Evolutionary conservation across 345 rosid genomes (phyloP), one percentile per base, ranked within the genome.

Genomic region (Turnera subulata): DNA sequence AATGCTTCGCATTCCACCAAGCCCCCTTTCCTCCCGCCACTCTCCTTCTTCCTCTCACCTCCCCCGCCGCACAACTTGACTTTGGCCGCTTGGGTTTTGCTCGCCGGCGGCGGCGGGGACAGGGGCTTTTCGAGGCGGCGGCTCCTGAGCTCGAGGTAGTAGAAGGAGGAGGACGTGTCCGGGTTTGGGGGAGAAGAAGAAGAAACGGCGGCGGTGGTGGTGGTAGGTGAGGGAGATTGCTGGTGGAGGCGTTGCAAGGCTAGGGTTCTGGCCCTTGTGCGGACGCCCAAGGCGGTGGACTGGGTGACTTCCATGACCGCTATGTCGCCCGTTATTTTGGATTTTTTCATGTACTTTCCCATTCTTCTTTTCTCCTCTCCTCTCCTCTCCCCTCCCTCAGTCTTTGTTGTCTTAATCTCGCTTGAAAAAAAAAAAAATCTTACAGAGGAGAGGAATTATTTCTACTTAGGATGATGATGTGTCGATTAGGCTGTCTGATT

Each of bases 291-390:
- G 58, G 73, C 19, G 53, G 73, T 59, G 39, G 67, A 56, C 42
- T 69, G 65, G 46, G 81, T 63, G 21, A 65, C 48, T 3, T 80
- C 80, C 65, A 71, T 68, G 18, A 73, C 61, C 11, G 77, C 67
- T 20, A 77, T 22, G 54, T 72, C 85, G 23, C 72, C 76, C 43
- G 75, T 19, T 60, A 72, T 37, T 62, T 79, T 79, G 15, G 84
- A 75, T 56, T 83, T 85, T 70, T 76, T 85, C 62, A 83, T 77
- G 80, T 77, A 85, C 76, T 77, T 82, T 0, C 92, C 92, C 88
- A 82, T 84, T 66, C 11, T 15, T 12, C 6, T 40, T 10, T 8
- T 29, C 35, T n/a, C n/a, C n/a, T n/a, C n/a, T n/a, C n/a, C n/a
- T n/a, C n/a, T n/a, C n/a, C n/a, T n/a, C n/a, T n/a, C n/a, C n/a